These are phyloP conservation scores for Cryptococcus deneoformans DNA, from an alignment of 1,284 basidiomycete species.

Conservation along the genomic window DNA sequence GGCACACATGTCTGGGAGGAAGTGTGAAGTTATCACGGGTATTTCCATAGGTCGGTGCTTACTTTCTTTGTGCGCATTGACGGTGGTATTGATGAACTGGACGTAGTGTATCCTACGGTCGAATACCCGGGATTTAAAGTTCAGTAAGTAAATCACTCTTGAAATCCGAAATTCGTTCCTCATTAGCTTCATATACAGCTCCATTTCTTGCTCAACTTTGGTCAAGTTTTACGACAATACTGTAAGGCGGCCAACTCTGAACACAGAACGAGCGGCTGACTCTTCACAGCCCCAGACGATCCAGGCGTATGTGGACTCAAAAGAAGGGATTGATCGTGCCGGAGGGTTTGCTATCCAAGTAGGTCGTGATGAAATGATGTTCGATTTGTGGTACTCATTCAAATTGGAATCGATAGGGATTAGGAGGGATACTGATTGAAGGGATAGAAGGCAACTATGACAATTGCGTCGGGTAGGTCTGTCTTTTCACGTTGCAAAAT, in stretches of 20 bases:
- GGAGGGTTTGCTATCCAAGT: slow-evolving; percentile 96
- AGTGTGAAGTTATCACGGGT: slow-evolving; percentile 89
- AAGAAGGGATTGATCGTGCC: slow-evolving; percentile 86
- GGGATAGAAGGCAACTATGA: slow-evolving; percentile 89
- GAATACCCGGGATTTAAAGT: slow-evolving; percentile 81
- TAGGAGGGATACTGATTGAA: slow-evolving; percentile 73
- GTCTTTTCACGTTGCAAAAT: background rate
- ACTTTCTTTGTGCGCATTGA: background rate
- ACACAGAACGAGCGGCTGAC: background rate
- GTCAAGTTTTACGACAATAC: slow-evolving; percentile 77
- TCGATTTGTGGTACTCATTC: background rate
- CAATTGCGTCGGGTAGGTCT: slow-evolving; percentile 72
- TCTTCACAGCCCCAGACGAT: slow-evolving; percentile 53
- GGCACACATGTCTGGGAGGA: slow-evolving; percentile 75
- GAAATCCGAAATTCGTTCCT: background rate
- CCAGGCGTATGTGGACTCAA: slow-evolving; percentile 80
- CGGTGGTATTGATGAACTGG: background rate
- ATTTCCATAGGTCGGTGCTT: slow-evolving; percentile 66
- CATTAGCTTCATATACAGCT: slow-evolving; percentile 53
- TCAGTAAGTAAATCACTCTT: slow-evolving; percentile 55
- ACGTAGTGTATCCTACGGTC: slow-evolving; percentile 73
- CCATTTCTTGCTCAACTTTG: slow-evolving; percentile 75
- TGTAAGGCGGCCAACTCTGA: slow-evolving; percentile 31
- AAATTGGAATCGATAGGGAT: slow-evolving; percentile 57
- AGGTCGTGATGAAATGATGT: background rate